Base-by-base conservation (phyloP, 257 asterid species). In the Schizonepeta tenuifolia region DNA sequence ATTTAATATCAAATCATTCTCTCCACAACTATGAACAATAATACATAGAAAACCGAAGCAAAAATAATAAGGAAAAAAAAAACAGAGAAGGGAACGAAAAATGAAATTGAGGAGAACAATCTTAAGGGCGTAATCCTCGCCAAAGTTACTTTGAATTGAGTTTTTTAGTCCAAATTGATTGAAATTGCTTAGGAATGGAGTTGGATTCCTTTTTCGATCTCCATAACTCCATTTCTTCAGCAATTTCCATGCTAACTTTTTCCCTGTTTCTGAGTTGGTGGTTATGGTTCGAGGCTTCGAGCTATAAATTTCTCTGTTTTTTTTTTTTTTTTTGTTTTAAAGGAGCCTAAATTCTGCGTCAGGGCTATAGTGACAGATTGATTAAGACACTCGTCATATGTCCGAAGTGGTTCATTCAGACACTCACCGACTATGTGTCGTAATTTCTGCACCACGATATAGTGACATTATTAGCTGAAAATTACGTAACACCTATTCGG, bases 121-220 rank as follows among this genome's bases (percentile, higher is more conserved):
- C 83, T 95, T 92, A 79, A 92, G 92, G 41, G 92, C 91, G 79
- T 90, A 95, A 81, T 94, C 99, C 3, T 89, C 95, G 68, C 93
- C 97, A 81, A 92, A 92, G 76, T 88, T 95, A 14, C 98, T 91
- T 35, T 92, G 99, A 12, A 95, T 85, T 1, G 92, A 77, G 67
- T 87, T 95, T 79, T 81, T 90, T 44, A 95, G 87, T 31, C 90
- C 93, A 22, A 81, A 86, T 24, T 89, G 90, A 76, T 88, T 91
- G 70, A 50, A 40, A 13, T 62, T 38, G 62, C 31, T 62, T 0
- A 65, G 61, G 38, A 7, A 73, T 24, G 83, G 70, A 17, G 74
- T 5, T 9, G 78, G 26, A 0, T 81, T n/a, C 9, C 68, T 74
- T 72, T 83, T 80, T 89, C 98, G 6, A 91, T 85, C n/a, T 89